A percentile compares a stretch with the other conserved stretches of the same genome.
Evolutionary conservation across 805 yeast species (phyloP).

Genomic region (Saccharomycopsis fodiens): DNA sequence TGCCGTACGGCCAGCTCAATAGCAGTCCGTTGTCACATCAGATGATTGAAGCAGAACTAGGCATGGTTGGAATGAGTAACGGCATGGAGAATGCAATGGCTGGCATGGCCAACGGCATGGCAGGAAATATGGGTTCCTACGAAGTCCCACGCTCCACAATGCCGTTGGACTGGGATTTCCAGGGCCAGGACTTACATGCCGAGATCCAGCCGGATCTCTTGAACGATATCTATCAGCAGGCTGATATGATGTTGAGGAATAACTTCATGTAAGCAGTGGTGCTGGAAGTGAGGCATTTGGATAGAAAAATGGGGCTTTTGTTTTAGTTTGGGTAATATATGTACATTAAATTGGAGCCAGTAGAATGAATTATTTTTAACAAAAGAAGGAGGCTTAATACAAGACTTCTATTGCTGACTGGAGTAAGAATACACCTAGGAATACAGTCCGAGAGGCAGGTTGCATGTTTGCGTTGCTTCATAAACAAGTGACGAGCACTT

Average conservation of each 20-base stretch:
- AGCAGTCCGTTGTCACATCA: background rate
- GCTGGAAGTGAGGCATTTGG: background rate
- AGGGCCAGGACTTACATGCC: background rate
- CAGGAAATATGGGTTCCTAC: background rate
- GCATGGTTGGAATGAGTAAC: too few species aligned
- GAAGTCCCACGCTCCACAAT: constrained; percentile 14
- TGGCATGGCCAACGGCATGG: background rate
- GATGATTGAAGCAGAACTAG: background rate
- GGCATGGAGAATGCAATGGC: background rate
- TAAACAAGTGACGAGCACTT: too few species aligned
- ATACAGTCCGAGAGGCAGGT: too few species aligned
- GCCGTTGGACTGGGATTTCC: constrained; percentile 16
- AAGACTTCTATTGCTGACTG: too few species aligned
- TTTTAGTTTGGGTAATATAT: too few species aligned
- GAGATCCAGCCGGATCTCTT: constrained; percentile 7
- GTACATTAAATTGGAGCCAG: too few species aligned
- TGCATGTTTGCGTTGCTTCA: too few species aligned
- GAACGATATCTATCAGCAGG: constrained; percentile 10
- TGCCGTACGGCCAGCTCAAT: background rate
- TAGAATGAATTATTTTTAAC: too few species aligned
- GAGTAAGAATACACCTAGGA: too few species aligned
- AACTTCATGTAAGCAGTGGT: too few species aligned
- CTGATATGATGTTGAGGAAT: background rate
- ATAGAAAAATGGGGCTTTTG: too few species aligned
- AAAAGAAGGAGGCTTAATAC: too few species aligned